These are phyloP conservation scores for Amanita jacksonii DNA, from an alignment of 768 basidiomycete species.

Conservation along the genomic window DNA sequence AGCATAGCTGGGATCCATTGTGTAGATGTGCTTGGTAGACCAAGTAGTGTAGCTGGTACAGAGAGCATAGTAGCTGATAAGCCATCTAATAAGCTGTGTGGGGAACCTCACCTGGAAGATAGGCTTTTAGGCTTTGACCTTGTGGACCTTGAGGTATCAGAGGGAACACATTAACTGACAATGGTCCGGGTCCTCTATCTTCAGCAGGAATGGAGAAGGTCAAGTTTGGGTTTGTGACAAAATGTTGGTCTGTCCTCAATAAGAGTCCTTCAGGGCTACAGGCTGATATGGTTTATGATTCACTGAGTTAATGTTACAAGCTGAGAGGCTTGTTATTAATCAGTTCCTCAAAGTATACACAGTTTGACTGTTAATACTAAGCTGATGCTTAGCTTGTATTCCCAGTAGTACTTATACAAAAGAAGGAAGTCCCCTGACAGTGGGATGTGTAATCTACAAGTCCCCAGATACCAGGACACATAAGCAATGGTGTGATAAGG, in stretches of 20 bases:
- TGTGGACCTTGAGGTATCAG: constrained; percentile 56
- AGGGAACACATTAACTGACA: constrained; percentile 56
- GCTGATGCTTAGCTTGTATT: too few species aligned
- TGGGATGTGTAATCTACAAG: too few species aligned
- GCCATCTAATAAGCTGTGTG: constrained; percentile 53
- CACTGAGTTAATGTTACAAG: too few species aligned
- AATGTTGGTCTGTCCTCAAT: constrained; percentile 54
- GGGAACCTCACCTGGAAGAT: constrained; percentile 70
- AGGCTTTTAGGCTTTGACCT: constrained; percentile 28
- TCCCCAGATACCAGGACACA: too few species aligned
- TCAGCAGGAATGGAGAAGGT: constrained; percentile 48
- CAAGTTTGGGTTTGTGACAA: constrained; percentile 65
- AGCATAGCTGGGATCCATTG: constrained; percentile 45
- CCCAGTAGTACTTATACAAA: too few species aligned
- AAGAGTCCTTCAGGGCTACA: constrained; percentile 50
- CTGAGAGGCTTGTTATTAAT: too few species aligned
- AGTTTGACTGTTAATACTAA: too few species aligned
- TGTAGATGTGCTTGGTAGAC: constrained; percentile 41
- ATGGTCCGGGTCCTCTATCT: constrained; percentile 38
- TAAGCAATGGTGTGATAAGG: too few species aligned
- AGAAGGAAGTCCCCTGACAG: too few species aligned
- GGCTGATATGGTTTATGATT: too few species aligned
- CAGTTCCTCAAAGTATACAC: too few species aligned
- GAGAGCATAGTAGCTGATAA: constrained; percentile 60
- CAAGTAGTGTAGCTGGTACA: constrained; percentile 75